Evolutionary conservation across 352 stramenopile species (phyloP), one percentile per base, ranked within the genome.

Genomic region (Pythium rhizo-oryzae): DNA sequence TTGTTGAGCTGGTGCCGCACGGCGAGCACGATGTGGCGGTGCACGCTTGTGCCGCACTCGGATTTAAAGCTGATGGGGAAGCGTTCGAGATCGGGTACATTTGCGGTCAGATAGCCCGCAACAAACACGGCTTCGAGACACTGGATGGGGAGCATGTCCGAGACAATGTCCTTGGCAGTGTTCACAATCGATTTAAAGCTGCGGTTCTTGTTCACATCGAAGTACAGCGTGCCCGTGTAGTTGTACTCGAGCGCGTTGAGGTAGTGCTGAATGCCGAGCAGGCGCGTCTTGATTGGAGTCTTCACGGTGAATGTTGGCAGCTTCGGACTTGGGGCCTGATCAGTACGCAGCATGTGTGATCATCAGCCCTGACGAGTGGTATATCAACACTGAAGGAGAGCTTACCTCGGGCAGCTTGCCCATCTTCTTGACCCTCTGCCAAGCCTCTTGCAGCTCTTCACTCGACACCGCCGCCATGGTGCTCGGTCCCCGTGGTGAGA

Each of bases 61-160:
- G 90, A 92, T 67, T 94, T 92, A 71, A 97, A 97, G 65, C 87
- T 94, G 51, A 97, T 82, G 1, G 90, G 89, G 53, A 96, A 91
- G 23, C 89, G 84, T 33, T 93, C 84, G 18, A 95, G 72, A 33
- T 93, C 83, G 1, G 66, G 51, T 8, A 92, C 59, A 6, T 78
- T 85, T 4, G 88, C 79, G 8, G 89, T 97, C 30, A 97, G 68
- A 50, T 95, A 96, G 8, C 84, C 80, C 4, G 71, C 85, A 15
- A 97, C 70, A 54, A 97, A 97, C 5, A 97, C 87, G 2, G 85
- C 90, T 76, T 97, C 90, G 9, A 97, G 79, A 70, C 89, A 97
- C 64, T 96, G 89, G 54, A 96, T 97, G 25, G 90, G 87, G 21
- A 97, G 67, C n/a, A 80, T 74, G 28, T 97, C 85, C 50, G 79